These are phyloP conservation scores for Phyllostachys edulis DNA, from an alignment of 176 grass and related monocot species.

Conservation along the genomic window DNA sequence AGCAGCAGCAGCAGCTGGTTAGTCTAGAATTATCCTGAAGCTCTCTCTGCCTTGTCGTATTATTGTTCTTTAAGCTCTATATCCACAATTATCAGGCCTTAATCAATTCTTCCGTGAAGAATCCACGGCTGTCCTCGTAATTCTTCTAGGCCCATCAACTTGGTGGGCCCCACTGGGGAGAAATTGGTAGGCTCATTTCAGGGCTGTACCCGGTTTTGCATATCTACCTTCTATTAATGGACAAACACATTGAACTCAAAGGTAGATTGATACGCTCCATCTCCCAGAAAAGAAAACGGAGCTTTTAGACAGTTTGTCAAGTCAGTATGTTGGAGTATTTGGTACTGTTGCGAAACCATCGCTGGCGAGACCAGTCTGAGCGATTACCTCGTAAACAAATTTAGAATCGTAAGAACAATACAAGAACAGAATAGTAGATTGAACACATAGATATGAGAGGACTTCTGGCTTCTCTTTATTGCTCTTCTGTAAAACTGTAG, in stretches of 20 bases:
- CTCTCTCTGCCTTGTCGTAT: no score
- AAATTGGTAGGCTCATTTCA: background rate
- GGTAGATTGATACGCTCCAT: background rate
- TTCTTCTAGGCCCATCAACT: background rate
- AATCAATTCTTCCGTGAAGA: background rate
- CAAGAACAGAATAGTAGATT: no score
- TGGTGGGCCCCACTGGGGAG: background rate
- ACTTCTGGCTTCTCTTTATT: no score
- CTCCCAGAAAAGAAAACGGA: background rate
- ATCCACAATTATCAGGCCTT: background rate
- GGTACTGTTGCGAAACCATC: no score
- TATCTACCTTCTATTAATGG: background rate
- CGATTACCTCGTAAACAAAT: no score
- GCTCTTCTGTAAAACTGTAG: no score
- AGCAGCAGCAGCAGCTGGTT: no score
- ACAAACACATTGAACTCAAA: background rate
- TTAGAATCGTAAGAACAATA: no score
- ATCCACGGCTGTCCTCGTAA: constrained; percentile 6
- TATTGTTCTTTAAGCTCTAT: background rate
- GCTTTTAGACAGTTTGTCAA: background rate
- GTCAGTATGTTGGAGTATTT: background rate
- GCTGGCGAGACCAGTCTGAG: no score
- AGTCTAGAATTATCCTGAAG: no score
- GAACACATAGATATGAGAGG: no score
- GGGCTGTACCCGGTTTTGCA: background rate